Evolutionary conservation across 2,329 filamentous ascomycete genomes (phyloP), one percentile per base, ranked within the genome.

Genomic region (Tolypocladium endophyticum): DNA sequence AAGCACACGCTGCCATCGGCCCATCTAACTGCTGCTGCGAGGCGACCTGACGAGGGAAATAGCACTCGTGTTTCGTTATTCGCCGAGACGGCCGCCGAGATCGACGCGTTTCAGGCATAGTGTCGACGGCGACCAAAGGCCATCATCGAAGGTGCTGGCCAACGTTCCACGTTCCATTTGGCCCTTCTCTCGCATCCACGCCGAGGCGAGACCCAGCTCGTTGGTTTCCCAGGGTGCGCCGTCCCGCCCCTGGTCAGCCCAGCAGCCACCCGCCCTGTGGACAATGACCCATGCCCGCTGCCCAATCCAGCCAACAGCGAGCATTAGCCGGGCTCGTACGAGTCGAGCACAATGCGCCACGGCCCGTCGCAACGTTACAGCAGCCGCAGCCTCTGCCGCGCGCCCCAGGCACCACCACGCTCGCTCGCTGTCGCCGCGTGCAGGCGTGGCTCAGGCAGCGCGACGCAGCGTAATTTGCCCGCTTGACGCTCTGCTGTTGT

Each of bases 361-460:
- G 45, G 3, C 14, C 25, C 60, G 59, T 58, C 61, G 65, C 64
- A 67, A 67, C 65, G 65, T 67, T 67, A 67, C 65, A 66, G 56
- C 61, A 65, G 58, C 60, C 63, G 60, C 60, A 58, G 28, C 38
- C 28, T 53, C 35, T 36, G 36, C 35, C 45, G 50, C 18, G 39
- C 39, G 43, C 45, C 36, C 16, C 28, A 20, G 25, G 16, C 47
- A 33, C 47, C 47, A 30, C 45, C 45, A 18, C 45, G 2, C 9
- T 8, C 41, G 8, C 12, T 4, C 47, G 25, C 43, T 41, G 38
- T 47, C 30, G 57, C 54, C 4, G 28, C 9, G 45, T 16, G 50
- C 50, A 53, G 30, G 18, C 30, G n/a, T 35, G 50, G 18, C 50
- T 30, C 25, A 18, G 47, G n/a, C 47, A 3, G 20, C 39, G 39